Conservation (phyloP, 108 stramenopile genomes). For the Pseudonitzschia multistriata region DNA sequence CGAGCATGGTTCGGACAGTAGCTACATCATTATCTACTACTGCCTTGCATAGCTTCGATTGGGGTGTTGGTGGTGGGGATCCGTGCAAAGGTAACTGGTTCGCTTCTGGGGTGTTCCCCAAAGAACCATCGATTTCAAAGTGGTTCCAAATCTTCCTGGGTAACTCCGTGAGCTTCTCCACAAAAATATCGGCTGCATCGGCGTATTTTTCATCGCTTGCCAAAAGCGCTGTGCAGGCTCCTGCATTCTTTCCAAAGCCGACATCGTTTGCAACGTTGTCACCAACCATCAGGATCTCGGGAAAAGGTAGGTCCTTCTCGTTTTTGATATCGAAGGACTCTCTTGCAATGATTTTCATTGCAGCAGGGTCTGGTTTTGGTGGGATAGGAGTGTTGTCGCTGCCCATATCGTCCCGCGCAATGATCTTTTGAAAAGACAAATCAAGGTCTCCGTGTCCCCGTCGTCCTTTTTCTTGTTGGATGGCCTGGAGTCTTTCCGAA, state of each 20-base stretch:
- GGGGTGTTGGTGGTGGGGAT: slow-evolving; percentile 25
- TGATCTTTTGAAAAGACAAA: slow-evolving; percentile 14
- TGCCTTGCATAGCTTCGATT: slow-evolving; percentile 21
- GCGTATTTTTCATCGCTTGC: not conserved
- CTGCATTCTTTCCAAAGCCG: slow-evolving; percentile 45
- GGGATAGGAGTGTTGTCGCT: not conserved
- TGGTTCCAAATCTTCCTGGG: slow-evolving; percentile 18
- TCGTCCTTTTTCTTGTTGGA: not conserved
- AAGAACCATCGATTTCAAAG: slow-evolving; percentile 25
- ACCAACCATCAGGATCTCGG: slow-evolving; percentile 46
- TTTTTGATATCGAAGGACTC: slow-evolving; percentile 22
- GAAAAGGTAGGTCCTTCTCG: not conserved
- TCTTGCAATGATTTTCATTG: slow-evolving; percentile 31
- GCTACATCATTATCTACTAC: slow-evolving; percentile 29
- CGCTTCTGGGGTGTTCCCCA: slow-evolving; percentile 16
- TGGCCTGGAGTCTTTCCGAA: slow-evolving; percentile 1
- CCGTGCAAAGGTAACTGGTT: slow-evolving; percentile 12
- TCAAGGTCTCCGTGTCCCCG: not conserved
- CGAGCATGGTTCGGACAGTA: not conserved
- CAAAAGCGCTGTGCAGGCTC: slow-evolving; percentile 34
- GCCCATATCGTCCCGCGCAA: slow-evolving; percentile 33
- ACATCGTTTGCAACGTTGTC: slow-evolving; percentile 43
- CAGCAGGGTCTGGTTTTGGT: slow-evolving; percentile 47
- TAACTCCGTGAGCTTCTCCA: slow-evolving; percentile 18
- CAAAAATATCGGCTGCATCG: slow-evolving; percentile 23